Percentiles rank a stretch among this genome's conserved stretches.
These are phyloP conservation scores for Mortierella hygrophila DNA, from an alignment of 192 early-diverging fungal species.

Conservation along the genomic window DNA sequence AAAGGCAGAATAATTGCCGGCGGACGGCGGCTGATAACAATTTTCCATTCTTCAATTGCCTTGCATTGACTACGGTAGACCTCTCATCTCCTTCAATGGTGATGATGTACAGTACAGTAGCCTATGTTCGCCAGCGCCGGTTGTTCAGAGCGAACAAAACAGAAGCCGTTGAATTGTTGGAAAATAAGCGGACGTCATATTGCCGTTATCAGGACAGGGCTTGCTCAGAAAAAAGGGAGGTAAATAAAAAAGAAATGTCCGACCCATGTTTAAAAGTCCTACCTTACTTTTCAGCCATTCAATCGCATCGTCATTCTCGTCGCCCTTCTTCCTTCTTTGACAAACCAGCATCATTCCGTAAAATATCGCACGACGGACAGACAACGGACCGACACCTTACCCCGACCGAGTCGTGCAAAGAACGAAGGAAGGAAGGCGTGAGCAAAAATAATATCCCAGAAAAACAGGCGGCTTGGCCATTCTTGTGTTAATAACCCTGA, in stretches of 20 bases:
- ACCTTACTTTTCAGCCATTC: neutral
- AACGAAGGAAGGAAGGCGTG: neutral
- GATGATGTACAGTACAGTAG: too few species aligned
- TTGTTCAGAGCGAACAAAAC: too few species aligned
- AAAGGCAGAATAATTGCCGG: neutral
- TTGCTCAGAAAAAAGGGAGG: neutral
- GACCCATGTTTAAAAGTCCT: conserved; percentile 1
- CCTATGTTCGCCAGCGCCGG: too few species aligned
- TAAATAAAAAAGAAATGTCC: conserved; percentile 16
- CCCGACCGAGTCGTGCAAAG: neutral
- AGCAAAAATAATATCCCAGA: neutral
- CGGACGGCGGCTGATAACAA: neutral
- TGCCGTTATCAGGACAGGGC: conserved; percentile 36
- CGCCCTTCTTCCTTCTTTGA: neutral
- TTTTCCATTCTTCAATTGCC: neutral
- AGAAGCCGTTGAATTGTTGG: too few species aligned
- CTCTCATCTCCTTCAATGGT: too few species aligned
- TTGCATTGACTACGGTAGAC: too few species aligned
- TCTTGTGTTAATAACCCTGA: conserved; percentile 8
- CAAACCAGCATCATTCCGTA: neutral
- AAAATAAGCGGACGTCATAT: neutral
- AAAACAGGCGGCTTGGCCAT: neutral
- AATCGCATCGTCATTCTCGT: neutral
- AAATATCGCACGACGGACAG: neutral
- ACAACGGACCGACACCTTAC: conserved; percentile 4